These are phyloP conservation scores for Backusella australiensis DNA, from an alignment of 192 early-diverging fungal genomes.

Conservation along the genomic window DNA sequence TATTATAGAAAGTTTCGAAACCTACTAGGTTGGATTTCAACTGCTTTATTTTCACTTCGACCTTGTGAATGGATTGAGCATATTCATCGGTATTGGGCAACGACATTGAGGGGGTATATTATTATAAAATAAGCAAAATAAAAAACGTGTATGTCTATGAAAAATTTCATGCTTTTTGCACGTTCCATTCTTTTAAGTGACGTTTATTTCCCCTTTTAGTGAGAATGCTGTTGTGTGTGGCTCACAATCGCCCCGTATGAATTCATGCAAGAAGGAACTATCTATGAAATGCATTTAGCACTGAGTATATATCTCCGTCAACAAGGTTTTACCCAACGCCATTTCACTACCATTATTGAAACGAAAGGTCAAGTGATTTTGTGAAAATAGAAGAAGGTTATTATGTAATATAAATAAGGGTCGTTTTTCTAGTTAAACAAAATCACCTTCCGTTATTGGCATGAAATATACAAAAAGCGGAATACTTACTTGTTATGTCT, in stretches of 20 bases:
- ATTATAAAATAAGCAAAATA: not conserved
- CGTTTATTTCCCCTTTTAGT: not conserved
- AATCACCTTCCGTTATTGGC: too few species aligned
- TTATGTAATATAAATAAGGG: too few species aligned
- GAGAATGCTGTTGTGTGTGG: not conserved
- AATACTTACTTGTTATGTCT: too few species aligned
- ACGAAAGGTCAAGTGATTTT: too few species aligned
- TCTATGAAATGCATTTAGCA: too few species aligned
- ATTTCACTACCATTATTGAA: too few species aligned
- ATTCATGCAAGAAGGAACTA: not conserved
- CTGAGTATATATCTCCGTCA: too few species aligned
- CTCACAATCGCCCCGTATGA: not conserved
- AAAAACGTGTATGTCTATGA: not conserved
- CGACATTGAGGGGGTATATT: not conserved
- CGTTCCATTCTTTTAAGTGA: not conserved
- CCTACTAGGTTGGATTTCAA: slow-evolving; percentile 9
- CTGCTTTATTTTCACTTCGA: slow-evolving; percentile 3
- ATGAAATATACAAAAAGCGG: too few species aligned
- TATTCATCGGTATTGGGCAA: not conserved
- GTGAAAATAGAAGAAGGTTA: too few species aligned
- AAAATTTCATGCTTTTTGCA: not conserved
- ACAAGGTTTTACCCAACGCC: too few species aligned
- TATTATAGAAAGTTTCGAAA: not conserved
- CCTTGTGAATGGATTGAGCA: not conserved
- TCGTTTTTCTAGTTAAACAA: too few species aligned